phyloP scores from a whole-genome alignment of 805 yeast species.

The Ascoidea tarda region DNA sequence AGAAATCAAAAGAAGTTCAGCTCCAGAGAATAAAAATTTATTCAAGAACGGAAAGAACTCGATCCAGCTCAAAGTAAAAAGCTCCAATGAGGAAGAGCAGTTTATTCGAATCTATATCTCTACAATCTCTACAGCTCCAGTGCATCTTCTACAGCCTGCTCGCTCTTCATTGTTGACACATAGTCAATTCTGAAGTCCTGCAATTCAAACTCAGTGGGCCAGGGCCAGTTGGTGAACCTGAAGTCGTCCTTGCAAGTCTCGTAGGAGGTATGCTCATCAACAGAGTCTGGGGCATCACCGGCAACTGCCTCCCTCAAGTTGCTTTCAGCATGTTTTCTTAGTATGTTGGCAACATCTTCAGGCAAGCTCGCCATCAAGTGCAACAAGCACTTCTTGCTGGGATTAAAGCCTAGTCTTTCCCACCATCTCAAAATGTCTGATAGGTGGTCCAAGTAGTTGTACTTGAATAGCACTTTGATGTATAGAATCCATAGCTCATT shows the following conservation, averaged over 20 bases:
- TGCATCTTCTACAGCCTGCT: no score
- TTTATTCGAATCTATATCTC: no score
- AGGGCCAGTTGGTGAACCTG: slow-evolving; percentile 6
- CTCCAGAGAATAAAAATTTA: no score
- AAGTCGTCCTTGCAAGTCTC: no score
- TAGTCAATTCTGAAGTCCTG: neutral
- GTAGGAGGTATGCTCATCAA: neutral
- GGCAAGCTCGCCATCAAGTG: slow-evolving; percentile 1
- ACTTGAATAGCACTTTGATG: slow-evolving; percentile 32
- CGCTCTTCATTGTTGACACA: no score
- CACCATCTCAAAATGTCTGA: slow-evolving; percentile 38
- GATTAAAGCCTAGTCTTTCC: slow-evolving; percentile 30
- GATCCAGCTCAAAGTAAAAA: no score
- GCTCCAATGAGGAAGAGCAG: no score
- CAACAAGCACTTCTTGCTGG: slow-evolving; percentile 25
- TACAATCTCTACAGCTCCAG: no score
- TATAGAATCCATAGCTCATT: slow-evolving; percentile 37
- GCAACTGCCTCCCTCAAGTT: slow-evolving; percentile 1
- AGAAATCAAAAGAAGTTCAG: no score
- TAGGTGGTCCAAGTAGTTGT: slow-evolving; percentile 33
- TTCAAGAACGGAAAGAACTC: no score
- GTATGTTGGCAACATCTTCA: neutral
- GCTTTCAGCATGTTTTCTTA: neutral
- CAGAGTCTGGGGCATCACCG: slow-evolving; percentile 4
- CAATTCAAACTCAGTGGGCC: slow-evolving; percentile 8